Evolutionary conservation across 169 alveolate genomes (phyloP).

Genomic region (Perkinsus olseni): DNA sequence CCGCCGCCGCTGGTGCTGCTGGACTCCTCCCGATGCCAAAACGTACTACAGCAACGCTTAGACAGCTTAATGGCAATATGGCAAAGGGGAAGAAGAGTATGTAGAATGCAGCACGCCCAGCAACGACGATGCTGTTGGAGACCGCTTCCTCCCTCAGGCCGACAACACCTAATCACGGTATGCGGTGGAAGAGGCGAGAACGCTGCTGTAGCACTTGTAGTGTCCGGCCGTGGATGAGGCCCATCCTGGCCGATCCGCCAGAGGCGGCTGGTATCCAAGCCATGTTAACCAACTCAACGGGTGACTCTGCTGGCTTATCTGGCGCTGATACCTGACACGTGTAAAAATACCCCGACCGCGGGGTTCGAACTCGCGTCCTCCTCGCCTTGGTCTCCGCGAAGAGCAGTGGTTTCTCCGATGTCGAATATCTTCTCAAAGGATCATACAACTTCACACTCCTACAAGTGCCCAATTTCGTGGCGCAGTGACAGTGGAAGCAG

Average conservation of each 20-base stretch:
- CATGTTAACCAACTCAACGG: conserved; percentile 1
- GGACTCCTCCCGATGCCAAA: too few relatives aligned
- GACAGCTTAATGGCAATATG: too few relatives aligned
- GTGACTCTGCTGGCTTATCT: neutral
- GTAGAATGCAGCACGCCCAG: too few relatives aligned
- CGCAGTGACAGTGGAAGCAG: neutral
- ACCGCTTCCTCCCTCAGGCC: neutral
- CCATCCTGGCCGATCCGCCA: neutral
- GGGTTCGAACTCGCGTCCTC: neutral
- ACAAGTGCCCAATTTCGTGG: neutral
- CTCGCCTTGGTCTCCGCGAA: neutral
- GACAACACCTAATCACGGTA: neutral
- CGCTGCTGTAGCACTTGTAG: neutral
- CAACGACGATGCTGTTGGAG: too few relatives aligned
- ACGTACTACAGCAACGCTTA: too few relatives aligned
- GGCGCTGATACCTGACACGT: neutral
- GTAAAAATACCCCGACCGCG: neutral
- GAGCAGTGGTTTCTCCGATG: neutral
- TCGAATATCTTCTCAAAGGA: neutral
- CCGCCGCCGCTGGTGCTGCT: neutral
- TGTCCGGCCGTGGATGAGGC: neutral
- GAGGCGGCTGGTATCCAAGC: neutral
- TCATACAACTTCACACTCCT: neutral
- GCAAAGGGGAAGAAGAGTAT: too few relatives aligned
- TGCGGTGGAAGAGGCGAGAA: neutral